Base-by-base conservation (phyloP, 352 stramenopile species). In the Pythium plurisporium region DNA sequence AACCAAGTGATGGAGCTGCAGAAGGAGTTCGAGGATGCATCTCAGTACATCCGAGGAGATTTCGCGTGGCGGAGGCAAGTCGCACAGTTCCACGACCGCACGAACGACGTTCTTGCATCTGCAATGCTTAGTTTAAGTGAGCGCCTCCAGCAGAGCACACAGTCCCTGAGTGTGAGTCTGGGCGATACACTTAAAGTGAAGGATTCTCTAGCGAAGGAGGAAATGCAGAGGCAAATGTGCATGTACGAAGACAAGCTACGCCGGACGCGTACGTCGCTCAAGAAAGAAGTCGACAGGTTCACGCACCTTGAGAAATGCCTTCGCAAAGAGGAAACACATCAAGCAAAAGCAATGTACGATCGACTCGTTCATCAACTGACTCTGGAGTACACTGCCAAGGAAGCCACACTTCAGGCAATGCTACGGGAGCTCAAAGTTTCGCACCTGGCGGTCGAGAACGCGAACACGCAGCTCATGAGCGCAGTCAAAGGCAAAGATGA, bases 231-330 rank as follows among this genome's bases (percentile, higher is more conserved):
- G 15, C 72, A 86, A 55, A 59, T 59, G 12, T 41, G 67, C 20
- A 79, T 77, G 54, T 82, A 80, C 26, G 76, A 82, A 41, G 59
- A 76, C 46, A 80, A 83, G 26, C 51, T 87, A 34, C 66, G 75
- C 37, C 77, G 76, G 36, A 76, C 73, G 15, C 64, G 79, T 2
- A 59, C 57, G 20, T 72, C 76, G 31, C 60, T 82, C 17, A 70
- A 76, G 53, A 89, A 87, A 58, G 79, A 89, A 48, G 75, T 87
- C 40, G 73, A 87, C 8, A 65, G 77, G 14, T 78, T 87, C 56
- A 59, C 76, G 23, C 64, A 59, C 5, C 64, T 89, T 12, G 79
- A 89, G 52, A 77, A 76, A 44, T 89, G 79, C 66, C 62, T 89
- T 5, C 73, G 79, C 26, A 63, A 70, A 6, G 79, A 89, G 55